A percentile compares a stretch with the other conserved stretches of the same genome.
Conservation (phyloP, 768 basidiomycete genomes). For the Lentinula guzmanii region DNA sequence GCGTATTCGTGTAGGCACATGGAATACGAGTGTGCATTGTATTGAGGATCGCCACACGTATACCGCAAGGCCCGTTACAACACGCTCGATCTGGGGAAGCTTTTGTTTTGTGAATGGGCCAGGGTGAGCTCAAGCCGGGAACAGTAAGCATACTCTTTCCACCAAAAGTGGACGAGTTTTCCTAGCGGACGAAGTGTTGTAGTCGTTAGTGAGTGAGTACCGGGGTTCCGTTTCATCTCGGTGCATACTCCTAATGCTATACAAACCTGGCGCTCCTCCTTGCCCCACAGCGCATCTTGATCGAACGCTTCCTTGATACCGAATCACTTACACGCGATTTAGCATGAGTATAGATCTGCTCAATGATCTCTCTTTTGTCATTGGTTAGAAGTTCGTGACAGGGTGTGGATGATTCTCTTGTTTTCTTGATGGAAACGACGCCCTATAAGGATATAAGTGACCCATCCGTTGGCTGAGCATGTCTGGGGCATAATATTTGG, state of each 20-base stretch:
- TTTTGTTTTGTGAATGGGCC: not conserved
- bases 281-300: not conserved
- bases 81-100: not conserved
- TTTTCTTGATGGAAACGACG: not conserved
- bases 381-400: not conserved
- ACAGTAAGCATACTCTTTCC: too few species aligned
- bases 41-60: not conserved
- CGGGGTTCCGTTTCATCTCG: not conserved
- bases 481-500: too few species aligned
- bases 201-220: not conserved
- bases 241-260: not conserved
- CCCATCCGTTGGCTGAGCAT: not conserved
- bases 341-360: not conserved
- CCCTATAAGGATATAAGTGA: not conserved
- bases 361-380: not conserved
- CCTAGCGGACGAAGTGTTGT: not conserved
- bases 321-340: not conserved
- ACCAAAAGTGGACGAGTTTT: not conserved
- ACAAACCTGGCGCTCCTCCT: not conserved
- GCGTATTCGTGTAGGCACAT: not conserved
- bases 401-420: not conserved
- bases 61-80: not conserved
- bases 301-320: not conserved
- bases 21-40: not conserved
- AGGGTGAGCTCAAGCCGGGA: too few species aligned